Conservation (phyloP, 768 basidiomycete species). For the Leccinum subgranulosum region DNA sequence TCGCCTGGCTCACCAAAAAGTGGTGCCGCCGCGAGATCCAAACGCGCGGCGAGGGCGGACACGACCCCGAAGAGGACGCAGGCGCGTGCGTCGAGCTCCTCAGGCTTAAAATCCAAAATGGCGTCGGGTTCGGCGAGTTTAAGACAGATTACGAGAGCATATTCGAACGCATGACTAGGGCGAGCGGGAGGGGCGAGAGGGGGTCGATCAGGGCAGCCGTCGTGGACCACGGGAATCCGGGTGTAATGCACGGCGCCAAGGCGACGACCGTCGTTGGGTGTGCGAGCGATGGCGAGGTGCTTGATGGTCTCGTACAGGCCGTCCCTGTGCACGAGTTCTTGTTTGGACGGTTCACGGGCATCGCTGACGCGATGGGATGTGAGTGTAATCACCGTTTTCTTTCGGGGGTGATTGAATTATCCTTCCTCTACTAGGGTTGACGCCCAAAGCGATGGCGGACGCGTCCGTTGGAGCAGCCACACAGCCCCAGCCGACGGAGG, state of each 20-base stretch:
- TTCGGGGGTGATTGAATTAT: background rate
- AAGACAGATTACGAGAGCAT: conserved; percentile 83
- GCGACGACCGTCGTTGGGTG: conserved; percentile 77
- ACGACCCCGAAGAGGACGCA: conserved; percentile 95
- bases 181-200: conserved; percentile 38
- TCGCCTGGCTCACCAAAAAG: conserved; percentile 96
- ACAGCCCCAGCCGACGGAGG: conserved; percentile 21
- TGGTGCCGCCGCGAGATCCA: conserved; percentile 94
- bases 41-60: conserved; percentile 76
- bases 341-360: conserved; percentile 79
- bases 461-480: conserved; percentile 20
- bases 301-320: conserved; percentile 62
- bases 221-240: conserved; percentile 83
- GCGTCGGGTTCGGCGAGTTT: conserved; percentile 81
- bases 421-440: conserved; percentile 51
- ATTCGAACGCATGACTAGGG: conserved; percentile 77
- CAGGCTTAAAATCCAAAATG: conserved; percentile 74
- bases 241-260: conserved; percentile 81
- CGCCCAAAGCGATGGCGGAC: conserved; percentile 48
- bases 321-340: conserved; percentile 70
- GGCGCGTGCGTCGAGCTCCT: conserved; percentile 83
- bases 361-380: conserved; percentile 86
- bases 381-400: conserved; percentile 27
- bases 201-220: conserved; percentile 59
- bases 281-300: conserved; percentile 70